Conservation (phyloP, 176 grass and related monocot genomes). For the Juncus effusus region DNA sequence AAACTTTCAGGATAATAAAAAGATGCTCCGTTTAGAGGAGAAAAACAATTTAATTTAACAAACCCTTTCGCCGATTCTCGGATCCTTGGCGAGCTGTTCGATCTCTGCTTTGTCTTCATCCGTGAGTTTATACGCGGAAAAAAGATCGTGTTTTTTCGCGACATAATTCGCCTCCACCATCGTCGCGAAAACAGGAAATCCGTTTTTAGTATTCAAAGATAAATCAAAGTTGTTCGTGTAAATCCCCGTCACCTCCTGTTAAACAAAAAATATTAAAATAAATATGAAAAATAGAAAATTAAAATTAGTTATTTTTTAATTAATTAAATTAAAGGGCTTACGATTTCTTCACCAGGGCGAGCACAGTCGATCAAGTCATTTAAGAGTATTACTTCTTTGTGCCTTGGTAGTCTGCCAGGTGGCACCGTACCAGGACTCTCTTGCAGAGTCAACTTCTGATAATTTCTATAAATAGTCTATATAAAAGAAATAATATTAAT, state of each 20-base stretch:
- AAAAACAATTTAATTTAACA: conserved; percentile 29
- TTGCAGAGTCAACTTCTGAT: conserved; percentile 93
- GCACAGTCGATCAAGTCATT: conserved; percentile 97
- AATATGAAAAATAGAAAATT: conserved; percentile 3
- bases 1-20: conserved; percentile 5
- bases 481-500: conserved; percentile 9
- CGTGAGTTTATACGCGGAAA: conserved; percentile 96
- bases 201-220: conserved; percentile 97
- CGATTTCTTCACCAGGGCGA: conserved; percentile 98
- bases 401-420: conserved; percentile 95
- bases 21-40: not conserved
- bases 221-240: conserved; percentile 99
- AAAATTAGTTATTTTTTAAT: no score
- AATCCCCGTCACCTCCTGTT: conserved; percentile 95
- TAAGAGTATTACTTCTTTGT: conserved; percentile 98
- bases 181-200: conserved; percentile 95
- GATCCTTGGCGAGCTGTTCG: conserved; percentile 93
- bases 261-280: conserved; percentile 12
- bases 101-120: conserved; percentile 97
- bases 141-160: conserved; percentile 93
- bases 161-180: conserved; percentile 95
- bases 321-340: conserved; percentile 34
- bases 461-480: conserved; percentile 97
- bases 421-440: conserved; percentile 98
- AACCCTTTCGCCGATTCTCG: conserved; percentile 94